A percentile compares a stretch with the other conserved stretches of the same genome.
Evolutionary conservation across 1,284 basidiomycete genomes (phyloP).

Genomic region (Porodaedalea pini): DNA sequence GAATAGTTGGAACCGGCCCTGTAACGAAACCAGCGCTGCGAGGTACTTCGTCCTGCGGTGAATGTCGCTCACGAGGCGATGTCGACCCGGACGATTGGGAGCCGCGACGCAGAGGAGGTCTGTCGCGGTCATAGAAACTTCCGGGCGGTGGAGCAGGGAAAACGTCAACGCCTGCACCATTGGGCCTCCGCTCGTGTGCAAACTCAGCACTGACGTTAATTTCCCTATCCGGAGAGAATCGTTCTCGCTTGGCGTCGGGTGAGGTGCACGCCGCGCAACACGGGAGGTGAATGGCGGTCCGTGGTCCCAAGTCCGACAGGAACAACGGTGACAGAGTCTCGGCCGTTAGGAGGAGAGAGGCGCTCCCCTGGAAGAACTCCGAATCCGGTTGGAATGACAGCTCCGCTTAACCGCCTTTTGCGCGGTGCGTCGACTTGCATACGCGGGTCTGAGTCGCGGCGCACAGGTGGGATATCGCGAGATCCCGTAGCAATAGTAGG

Average conservation of each 20-base stretch:
- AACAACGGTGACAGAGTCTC: neutral
- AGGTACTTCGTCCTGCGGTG: slow-evolving; percentile 14
- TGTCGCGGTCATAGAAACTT: slow-evolving; percentile 13
- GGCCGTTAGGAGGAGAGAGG: slow-evolving; percentile 5
- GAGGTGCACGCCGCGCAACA: slow-evolving; percentile 14
- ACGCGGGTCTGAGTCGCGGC: slow-evolving; percentile 8
- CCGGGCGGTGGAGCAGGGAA: slow-evolving; percentile 1
- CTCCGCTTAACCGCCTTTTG: slow-evolving; percentile 13
- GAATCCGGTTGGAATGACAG: slow-evolving; percentile 10
- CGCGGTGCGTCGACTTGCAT: slow-evolving; percentile 8
- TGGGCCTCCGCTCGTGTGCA: slow-evolving; percentile 13
- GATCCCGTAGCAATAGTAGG: neutral
- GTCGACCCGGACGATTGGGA: slow-evolving; percentile 10
- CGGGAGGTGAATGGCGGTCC: slow-evolving; percentile 7
- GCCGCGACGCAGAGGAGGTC: neutral
- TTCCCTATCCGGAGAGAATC: slow-evolving; percentile 18
- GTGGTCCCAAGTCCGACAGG: slow-evolving; percentile 1
- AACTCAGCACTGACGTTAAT: neutral
- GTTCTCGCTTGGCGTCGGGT: slow-evolving; percentile 10
- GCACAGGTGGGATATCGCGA: slow-evolving; percentile 2
- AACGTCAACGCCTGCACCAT: neutral
- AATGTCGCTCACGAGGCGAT: slow-evolving; percentile 8
- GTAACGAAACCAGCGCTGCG: neutral
- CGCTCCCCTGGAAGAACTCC: slow-evolving; percentile 16
- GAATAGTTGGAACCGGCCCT: slow-evolving; percentile 8